Conservation (phyloP, 345 rosid species). For the Arabis hirsuta region DNA sequence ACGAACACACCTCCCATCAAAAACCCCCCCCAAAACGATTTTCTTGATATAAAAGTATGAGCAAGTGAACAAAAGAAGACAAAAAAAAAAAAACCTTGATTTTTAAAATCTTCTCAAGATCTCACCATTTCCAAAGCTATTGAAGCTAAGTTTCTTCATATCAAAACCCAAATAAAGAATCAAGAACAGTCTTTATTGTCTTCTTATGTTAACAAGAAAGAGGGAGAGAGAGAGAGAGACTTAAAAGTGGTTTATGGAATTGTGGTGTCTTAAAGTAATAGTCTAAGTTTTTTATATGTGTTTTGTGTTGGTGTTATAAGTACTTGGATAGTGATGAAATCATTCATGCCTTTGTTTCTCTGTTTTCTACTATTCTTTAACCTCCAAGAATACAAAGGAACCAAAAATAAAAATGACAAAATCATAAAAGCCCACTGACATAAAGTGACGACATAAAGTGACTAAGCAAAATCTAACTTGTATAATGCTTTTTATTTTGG, state of each 20-base stretch:
- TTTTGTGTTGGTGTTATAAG: slow-evolving; percentile 36
- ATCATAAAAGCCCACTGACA: slow-evolving; percentile 40
- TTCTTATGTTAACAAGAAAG: slow-evolving; percentile 23
- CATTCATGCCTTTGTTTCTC: slow-evolving; percentile 33
- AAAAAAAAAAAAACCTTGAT: background rate
- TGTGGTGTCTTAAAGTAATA: slow-evolving; percentile 38
- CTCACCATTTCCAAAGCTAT: slow-evolving; percentile 43
- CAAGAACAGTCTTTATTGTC: slow-evolving; percentile 32
- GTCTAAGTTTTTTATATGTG: slow-evolving; percentile 28
- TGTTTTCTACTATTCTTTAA: background rate
- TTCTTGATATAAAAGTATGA: slow-evolving; percentile 33
- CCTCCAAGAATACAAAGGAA: slow-evolving; percentile 9
- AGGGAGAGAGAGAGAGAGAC: background rate
- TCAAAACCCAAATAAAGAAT: slow-evolving; percentile 22
- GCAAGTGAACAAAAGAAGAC: slow-evolving; percentile 36
- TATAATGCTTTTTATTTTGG: slow-evolving; percentile 18
- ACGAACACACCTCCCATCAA: slow-evolving; percentile 49
- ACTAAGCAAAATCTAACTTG: slow-evolving; percentile 37
- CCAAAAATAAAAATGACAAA: slow-evolving; percentile 27
- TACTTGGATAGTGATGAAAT: slow-evolving; percentile 40
- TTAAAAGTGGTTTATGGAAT: slow-evolving; percentile 30
- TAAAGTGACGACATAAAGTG: slow-evolving; percentile 37
- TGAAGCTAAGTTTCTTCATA: slow-evolving; percentile 22
- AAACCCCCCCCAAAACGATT: slow-evolving; percentile 6
- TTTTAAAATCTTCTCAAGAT: slow-evolving; percentile 35